Evolutionary conservation across 208 protist species (phyloP), one percentile per base, ranked within the genome.

Genomic region (Porcisia hertigi): DNA sequence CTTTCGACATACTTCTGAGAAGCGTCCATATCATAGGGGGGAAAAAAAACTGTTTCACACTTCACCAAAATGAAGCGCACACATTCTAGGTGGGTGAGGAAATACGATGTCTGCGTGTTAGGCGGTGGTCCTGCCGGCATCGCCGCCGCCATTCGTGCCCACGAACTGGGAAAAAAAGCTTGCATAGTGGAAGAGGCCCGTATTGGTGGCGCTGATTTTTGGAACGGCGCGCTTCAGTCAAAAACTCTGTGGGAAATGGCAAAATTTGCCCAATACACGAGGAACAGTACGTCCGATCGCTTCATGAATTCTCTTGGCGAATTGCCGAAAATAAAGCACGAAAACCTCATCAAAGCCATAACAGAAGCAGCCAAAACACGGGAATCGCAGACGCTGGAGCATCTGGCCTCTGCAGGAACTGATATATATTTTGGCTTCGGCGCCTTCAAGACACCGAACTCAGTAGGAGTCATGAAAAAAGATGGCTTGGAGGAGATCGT

Each of bases 221-320:
- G 93, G 92, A 93, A 98, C 77, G 94, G 94, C 4, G 90, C 94
- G 11, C 73, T 98, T 58, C 90, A 96, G 66, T 96, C 91, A 6
- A 98, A 98, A 60, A 97, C 92, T 9, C 75, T 97, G 30, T 98
- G 94, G 93, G 91, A 98, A 82, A 94, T 98, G 91, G 83, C 94
- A 3, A 96, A 96, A 64, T 94, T 95, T 65, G 83, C 86, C 34
- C 83, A 85, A 23, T 76, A 91, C 34, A 81, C 92, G 52, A 80
- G 80, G 59, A 87, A 86, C 14, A 62, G 85, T 12, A 85, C 83
- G 11, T 82, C 87, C 1, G 55, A 80, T 60, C 89, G 90, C 16
- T 91, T 94, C 59, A 76, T 95, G 71, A 92, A 88, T 36, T 65
- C 76, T 5, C 71, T 81, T 18, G 74, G 81, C 25, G 74, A 88